These are phyloP conservation scores for Endocalyx cinctus DNA, from an alignment of 2,329 filamentous ascomycete genomes.

Conservation along the genomic window DNA sequence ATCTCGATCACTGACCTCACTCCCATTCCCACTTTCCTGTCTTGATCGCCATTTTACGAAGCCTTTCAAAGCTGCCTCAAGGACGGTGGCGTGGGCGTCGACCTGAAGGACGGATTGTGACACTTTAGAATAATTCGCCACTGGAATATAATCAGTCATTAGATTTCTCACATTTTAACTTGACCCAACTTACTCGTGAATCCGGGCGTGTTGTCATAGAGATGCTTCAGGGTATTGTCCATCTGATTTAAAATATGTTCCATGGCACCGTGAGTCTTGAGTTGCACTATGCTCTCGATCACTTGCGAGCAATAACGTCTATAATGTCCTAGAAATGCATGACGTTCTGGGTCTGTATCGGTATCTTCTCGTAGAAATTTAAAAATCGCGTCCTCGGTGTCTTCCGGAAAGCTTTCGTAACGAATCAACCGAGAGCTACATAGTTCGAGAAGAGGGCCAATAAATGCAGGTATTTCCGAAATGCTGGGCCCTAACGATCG, in stretches of 20 bases:
- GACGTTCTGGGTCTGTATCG: conserved; percentile 87
- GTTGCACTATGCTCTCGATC: conserved; percentile 79
- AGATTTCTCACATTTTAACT: conserved; percentile 1
- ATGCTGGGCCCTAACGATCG: conserved; percentile 62
- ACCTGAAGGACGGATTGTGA: conserved; percentile 71
- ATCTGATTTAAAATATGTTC: conserved; percentile 80
- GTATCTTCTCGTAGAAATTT: conserved; percentile 88
- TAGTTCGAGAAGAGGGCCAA: conserved; percentile 74
- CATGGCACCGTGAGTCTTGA: conserved; percentile 79
- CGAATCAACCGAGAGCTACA: conserved; percentile 80
- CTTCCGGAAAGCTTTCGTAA: conserved; percentile 81
- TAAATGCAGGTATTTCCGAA: conserved; percentile 53
- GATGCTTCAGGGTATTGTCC: conserved; percentile 65
- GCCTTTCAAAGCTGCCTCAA: conserved; percentile 84
- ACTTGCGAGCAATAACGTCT: conserved; percentile 82
- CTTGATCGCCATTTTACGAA: conserved; percentile 71
- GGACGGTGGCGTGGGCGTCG: conserved; percentile 84
- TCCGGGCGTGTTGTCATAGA: conserved; percentile 66
- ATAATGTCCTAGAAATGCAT: conserved; percentile 95
- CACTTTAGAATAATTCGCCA: conserved; percentile 60
- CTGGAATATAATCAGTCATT: conserved; percentile 27
- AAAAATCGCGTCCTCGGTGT: conserved; percentile 73
- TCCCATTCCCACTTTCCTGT: too few relatives aligned
- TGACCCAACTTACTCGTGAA: conserved; percentile 54
- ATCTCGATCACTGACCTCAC: too few relatives aligned